Base-by-base conservation (phyloP, 441 rosid genomes). In the Daphne laureola region DNA sequence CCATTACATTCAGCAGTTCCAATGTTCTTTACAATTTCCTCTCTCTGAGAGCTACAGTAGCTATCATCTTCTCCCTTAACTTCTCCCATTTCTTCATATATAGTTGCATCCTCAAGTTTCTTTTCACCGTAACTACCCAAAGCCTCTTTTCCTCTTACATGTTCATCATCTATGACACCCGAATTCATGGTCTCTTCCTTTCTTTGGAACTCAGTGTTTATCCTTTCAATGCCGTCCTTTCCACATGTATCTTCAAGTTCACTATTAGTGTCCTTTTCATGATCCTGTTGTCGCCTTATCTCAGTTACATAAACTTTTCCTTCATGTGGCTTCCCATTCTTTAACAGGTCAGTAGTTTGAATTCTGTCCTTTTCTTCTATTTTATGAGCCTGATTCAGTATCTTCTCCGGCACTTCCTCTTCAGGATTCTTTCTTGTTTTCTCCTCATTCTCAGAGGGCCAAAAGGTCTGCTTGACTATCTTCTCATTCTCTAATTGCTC, bases 191-290 rank as follows among this genome's bases (percentile, higher is more conserved):
- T 66, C 63, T 71, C 82, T 60, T 72, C 81, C 49, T 63, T 68
- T 60, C 74, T 76, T 43, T 31, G 53, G 53, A 68, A 69, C 66
- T 63, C 73, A 47, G 60, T 59, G 25, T 54, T 36, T 65, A 56
- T 75, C 72, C 68, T 78, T 67, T 72, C 77, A 44, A 58, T 62
- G 66, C 70, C 81, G 45, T 72, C 75, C 57, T 42, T 63, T 61
- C 75, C 72, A 51, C 54, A 49, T 42, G 71, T 72, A 57, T 75
- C 81, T 56, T 48, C 66, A 47, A 51, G 51, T 44, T 66, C 67
- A 69, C 65, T 72, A 36, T 70, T 78, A 31, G 55, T 73, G 58
- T 74, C 78, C 23, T 40, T 50, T 40, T 75, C 76, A 55, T 9
- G 49, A 53, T 63, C 73, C 61, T 74, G 77, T 51, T 46, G 61